Base-by-base conservation (phyloP, 2,329 filamentous ascomycete genomes). In the Aspergillus ibericus region DNA sequence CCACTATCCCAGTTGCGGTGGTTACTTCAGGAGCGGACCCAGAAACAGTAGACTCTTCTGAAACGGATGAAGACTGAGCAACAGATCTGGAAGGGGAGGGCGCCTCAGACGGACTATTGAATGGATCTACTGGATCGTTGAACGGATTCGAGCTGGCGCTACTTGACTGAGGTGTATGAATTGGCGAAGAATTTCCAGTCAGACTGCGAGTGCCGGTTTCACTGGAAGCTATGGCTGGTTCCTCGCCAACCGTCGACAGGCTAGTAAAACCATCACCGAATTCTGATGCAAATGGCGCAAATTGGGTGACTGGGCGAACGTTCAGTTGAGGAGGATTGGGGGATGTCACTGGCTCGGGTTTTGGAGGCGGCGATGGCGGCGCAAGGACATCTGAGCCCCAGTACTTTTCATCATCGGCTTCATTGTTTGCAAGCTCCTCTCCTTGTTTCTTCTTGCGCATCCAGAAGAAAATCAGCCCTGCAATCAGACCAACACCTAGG, bases 291-390 rank as follows among this genome's bases (percentile, higher is more conserved):
- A 90, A 38, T 13, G 51, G 51, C 20, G 91, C 82, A 76, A 96
- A 93, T 68, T 95, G 87, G 40, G 91, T 93, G 50, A 95, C 85
- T 2, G 92, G 92, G 51, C 92, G 88, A 55, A 96, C 82, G 70
- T 91, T 96, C 61, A 97, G 83, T 62, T 88, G 88, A n/a, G 92
- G 92, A 46, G 92, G 88, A 34, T 79, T 83, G 29, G 81, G 60
- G 60, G 72, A 67, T 61, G 72, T 69, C 27, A 75, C 78, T 12
- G 78, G 72, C 49, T 72, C 68, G 50, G 68, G 65, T 18, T 75
- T 78, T 25, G 79, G 74, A 40, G 74, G 69, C 52, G 67, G 68
- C 42, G 73, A 73, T 50, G 71, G 64, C 49, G 61, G 64, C 25
- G 71, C 60, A 38, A 71, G 64, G 40, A 64, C 35, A 67, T 68